Base-by-base conservation (phyloP, 805 yeast species). In the Yamadazyma kitorensis region DNA sequence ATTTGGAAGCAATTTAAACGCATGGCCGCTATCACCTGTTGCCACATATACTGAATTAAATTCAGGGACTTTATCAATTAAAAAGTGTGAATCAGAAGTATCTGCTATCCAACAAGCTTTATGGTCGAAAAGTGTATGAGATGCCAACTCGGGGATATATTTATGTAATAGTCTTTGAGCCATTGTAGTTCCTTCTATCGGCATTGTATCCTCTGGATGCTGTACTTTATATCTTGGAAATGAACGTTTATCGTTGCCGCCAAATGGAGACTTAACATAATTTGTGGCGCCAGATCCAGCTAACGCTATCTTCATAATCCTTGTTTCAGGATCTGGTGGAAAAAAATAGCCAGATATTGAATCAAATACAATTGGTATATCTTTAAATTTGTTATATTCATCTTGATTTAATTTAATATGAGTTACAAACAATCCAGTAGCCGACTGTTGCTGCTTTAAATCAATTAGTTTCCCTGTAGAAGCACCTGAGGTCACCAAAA, bases 281-380 rank as follows among this genome's bases (percentile, higher is more conserved):
- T 61, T 51, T 23, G 45, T 41, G 5, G 61, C 54, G 37, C 53
- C 58, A 9, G 47, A 43, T n/a, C 45, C 48, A 9, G 56, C 47
- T 21, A 61, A 41, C 1, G 66, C 70, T 20, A 71, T 47, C 41
- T 71, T 71, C 45, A 62, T 29, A n/a, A 41, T 37, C 19, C 49
- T 57, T 1, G 61, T 54, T 1, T 54, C 54, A 6, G 51, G 44
- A 41, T 70, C 74, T 9, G 76, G 76, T 4, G 75, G 73, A 51
- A 71, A 71, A 47, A 65, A 68, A 37, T 68, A 71, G 0, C 76
- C 75, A 34, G 45, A 31, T 25, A 63, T 68, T 1, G 70, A 51
- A 38, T 66, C 59, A 48, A 68, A 68, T 17, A 71, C 61, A 7
- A 70, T 54, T 1, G 76, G 76, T 12, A 69, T 54, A 29, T 50